Base-by-base conservation (phyloP, 2,329 filamentous ascomycete species). In the Talaromyces sp. region DNA sequence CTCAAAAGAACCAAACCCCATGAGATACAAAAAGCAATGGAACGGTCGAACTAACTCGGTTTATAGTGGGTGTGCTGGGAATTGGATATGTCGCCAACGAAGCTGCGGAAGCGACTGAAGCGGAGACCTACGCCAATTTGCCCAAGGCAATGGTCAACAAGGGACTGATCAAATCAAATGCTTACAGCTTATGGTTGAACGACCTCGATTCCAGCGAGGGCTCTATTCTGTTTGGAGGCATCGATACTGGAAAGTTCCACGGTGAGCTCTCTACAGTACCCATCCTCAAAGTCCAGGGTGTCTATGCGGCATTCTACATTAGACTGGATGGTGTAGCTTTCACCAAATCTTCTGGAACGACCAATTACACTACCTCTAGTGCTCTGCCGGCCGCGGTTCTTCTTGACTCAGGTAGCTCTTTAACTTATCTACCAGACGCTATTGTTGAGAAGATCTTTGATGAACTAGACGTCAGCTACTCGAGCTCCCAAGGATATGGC, bases 31-130 rank as follows among this genome's bases (percentile, higher is more conserved):
- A 30, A 1, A 7, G 24, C n/a, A 8, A 7, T 9, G 32, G 20
- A 9, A 33, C 10, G 3, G n/a, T 14, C 6, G 41, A 27, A 16
- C 16, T 42, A 35, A 49, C 17, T 17, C 2, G 9, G 13, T 19
- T 17, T 37, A 56, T 73, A 48, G 83, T 95, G 70, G 90, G 90
- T 35, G 90, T 97, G 37, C 72, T 97, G 17, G 92, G 92, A 16
- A 88, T 97, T 56, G 92, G 92, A 6, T 97, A 96, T 69, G 69
- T 81, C 0, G 70, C 80, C 58, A 94, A 95, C 69, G 92, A 97
- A 73, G 66, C 65, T n/a, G 61, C 66, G 39, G 65, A 89, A 41
- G 80, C 80, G 47, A 57, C 81, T 78, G 64, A 66, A 47, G 65
- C 80, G 5, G 71, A 77, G 3, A 52, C 82, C 0, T 92, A 92